Base-by-base conservation (phyloP, 192 early-diverging fungal genomes). In the Thamnidium elegans region DNA sequence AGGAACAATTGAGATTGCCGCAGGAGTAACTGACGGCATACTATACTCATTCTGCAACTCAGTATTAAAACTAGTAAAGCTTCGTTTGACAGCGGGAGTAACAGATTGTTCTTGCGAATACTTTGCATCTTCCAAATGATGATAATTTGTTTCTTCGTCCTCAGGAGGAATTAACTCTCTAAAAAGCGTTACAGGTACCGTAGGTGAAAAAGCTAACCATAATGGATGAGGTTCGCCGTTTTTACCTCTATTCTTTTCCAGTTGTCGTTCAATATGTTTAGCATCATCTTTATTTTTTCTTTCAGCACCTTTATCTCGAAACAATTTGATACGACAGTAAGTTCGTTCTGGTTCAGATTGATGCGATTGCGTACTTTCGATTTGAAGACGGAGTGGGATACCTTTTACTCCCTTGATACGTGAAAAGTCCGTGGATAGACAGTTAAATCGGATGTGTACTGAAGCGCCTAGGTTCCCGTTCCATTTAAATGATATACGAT, bases 331-430 rank as follows among this genome's bases (percentile, higher is more conserved):
- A 46, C 85, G 78, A 14, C 82, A 81, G 61, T 78, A 89, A 14
- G 81, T 75, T 34, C 76, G 76, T 68, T 91, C 87, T 14, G 81
- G 58, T 48, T 59, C 9, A 50, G 65, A n/a, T 23, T 69, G 51
- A 44, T 65, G 65, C 15, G 68, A 67, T 39, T 66, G 15, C 13
- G 66, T 62, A 31, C 60, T 80, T 56, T 71, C 77, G 7, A 78
- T 75, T 39, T 81, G 76, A 10, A 83, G 69, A 9, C 90, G 79
- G 23, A 91, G 73, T 21, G 87, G 87, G 31, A 89, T 87, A 5
- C 90, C 90, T 67, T 89, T 91, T 48, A 89, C 87, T 39, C 88
- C 90, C 74, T 91, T 91, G 67, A 91, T 86, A n/a, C 86, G 69
- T 47, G 86, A 89, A 70, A 91, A 91, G 59, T 91, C 90, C 0